Evolutionary conservation across 2,329 filamentous ascomycete genomes (phyloP), one percentile per base, ranked within the genome.

Genomic region (Aspergillus caelatus): DNA sequence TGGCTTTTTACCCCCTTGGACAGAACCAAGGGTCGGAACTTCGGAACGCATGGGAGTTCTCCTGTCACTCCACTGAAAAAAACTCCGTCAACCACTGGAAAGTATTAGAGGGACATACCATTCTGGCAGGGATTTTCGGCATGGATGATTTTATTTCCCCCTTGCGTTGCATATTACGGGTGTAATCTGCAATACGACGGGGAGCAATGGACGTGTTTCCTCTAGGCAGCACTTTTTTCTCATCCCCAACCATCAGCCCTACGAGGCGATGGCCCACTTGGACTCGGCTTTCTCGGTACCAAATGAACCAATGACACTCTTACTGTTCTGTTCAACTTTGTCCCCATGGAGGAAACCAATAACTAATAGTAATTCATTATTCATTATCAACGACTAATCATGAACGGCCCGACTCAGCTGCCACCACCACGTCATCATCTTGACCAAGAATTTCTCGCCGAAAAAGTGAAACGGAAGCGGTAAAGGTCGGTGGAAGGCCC

Each of bases 401-500:
- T 55, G 41, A 56, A 21, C 48, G 23, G 32, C 30, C 43, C 45
- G 45, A 39, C 55, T 48, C 14, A 60, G 43, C 7, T 64, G 54
- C 66, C 62, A 67, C 60, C 65, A 61, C 58, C 65, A 66, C 48
- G 58, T 63, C 65, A 68, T 62, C 55, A 67, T 63, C 36, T 43
- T 62, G 9, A 67, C 34, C 57, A 65, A 26, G 41, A 64, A 46
- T 14, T 54, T 45, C 58, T 66, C 65, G 1, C 65, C 62, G 9
- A 61, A 7, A 7, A 61, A 19, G 9, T 56, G 48, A 26, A 62
- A 65, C 12, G 63, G 62, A 16, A 68, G 41, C 9, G 65, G 62
- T n/a, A 68, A 52, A 21, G 65, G 65, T 32, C 63, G 58, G n/a
- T 63, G 62, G 53, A 66, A 67, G 14, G 62, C 65, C 61, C 62